phyloP scores from a whole-genome alignment of 2,329 filamentous ascomycete species.

The Trematosphaeria pertusa region DNA sequence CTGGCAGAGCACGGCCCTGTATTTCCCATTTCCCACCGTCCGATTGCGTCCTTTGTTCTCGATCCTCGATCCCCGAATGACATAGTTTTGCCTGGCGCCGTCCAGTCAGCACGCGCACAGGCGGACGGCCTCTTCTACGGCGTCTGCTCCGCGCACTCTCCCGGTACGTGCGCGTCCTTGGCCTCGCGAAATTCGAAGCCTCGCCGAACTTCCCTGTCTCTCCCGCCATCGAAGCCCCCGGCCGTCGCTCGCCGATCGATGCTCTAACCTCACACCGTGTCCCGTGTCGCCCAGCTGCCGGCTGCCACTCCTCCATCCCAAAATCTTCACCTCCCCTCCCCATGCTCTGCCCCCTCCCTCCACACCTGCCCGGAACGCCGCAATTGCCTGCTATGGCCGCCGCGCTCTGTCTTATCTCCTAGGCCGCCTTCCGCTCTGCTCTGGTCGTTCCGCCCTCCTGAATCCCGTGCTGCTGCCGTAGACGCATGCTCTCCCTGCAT shows the following conservation, averaged over 20 bases:
- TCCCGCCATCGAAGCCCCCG: constrained; percentile 13
- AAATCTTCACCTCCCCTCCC: constrained; percentile 21
- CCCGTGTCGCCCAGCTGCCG: constrained; percentile 14
- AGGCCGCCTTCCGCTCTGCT: constrained; percentile 15
- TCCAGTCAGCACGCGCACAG: no score
- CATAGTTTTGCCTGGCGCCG: neutral
- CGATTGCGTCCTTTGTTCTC: constrained; percentile 24
- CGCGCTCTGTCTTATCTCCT: constrained; percentile 25
- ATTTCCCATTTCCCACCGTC: constrained; percentile 7
- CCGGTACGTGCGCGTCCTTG: constrained; percentile 15
- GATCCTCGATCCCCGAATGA: constrained; percentile 17
- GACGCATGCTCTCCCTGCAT: constrained; percentile 20
- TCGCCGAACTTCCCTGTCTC: constrained; percentile 16
- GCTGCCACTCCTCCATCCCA: constrained; percentile 16
- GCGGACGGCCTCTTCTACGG: no score
- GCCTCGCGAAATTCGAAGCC: constrained; percentile 7
- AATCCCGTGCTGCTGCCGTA: constrained; percentile 15
- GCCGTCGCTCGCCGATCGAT: constrained; percentile 28
- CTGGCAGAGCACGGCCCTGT: constrained; percentile 13
- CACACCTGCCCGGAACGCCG: constrained; percentile 5
- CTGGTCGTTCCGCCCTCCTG: constrained; percentile 14
- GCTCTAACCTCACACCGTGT: constrained; percentile 31
- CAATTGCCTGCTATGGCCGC: constrained; percentile 29
- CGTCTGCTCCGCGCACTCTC: no score
- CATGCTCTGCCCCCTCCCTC: constrained; percentile 19